Base-by-base conservation (phyloP, 2,329 filamentous ascomycete genomes). In the Trichocomaceae sp. region DNA sequence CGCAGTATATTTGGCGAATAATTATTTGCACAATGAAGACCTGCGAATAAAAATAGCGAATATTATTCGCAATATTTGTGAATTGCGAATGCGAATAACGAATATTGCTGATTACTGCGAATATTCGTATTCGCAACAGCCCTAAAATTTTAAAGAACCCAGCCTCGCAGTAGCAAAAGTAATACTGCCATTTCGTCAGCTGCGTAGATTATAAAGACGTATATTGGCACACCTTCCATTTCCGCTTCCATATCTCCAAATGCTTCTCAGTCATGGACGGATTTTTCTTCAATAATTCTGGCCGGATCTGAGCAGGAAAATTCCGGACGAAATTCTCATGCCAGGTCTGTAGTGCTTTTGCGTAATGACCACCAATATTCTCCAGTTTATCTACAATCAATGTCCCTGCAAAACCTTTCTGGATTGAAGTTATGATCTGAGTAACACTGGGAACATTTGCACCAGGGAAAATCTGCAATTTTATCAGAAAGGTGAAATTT, bases 351-450 rank as follows among this genome's bases (percentile, higher is more conserved):
- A 90, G 68, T 0, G 86, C 83, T 63, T 84, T 86, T 17, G 83
- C 79, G 64, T 90, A 90, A 63, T 90, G 86, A 0, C 83, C 84
- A 1, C 86, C 86, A 49, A 89, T 88, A 62, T 88, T 89, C 63
- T 87, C 80, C 41, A 89, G 74, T 12, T 71, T 77, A 61, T 89
- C 84, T 1, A 88, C 78, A 12, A 89, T 79, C 6, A 90, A 74
- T 0, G 79, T 80, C 0, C 83, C 82, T 9, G 75, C 69, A 0
- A 84, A 85, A 33, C 83, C 83, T 23, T 75, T 74, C 41, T 77
- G 79, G 59, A 90, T 84, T 33, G 83, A 78, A 49, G 76, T 72
- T 22, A 84, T 69, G 17, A 85, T 70, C 60, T 83, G 79, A 13
- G 76, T 80, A 31, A 77, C 75, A 2, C 78, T 79, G 0, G 82